These are phyloP conservation scores for Phytopythium helicoides DNA, from an alignment of 352 stramenopile genomes.

Conservation along the genomic window DNA sequence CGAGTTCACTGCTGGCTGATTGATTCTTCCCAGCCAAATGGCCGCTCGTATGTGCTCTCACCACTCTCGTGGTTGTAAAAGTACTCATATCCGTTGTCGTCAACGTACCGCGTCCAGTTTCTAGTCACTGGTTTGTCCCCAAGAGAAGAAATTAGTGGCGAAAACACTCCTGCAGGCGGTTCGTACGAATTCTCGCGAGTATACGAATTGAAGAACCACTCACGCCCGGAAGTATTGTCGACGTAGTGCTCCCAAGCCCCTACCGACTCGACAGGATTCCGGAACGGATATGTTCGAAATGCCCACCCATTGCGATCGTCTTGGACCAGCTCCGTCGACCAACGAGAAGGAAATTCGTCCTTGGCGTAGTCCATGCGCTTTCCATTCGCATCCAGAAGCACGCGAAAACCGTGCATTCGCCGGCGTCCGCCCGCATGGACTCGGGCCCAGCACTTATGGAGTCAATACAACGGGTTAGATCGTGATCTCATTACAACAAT, in stretches of 20 bases:
- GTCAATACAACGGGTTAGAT: not conserved
- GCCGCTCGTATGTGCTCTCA: conserved; percentile 6
- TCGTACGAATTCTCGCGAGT: conserved; percentile 60
- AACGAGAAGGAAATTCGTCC: conserved; percentile 87
- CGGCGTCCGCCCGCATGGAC: conserved; percentile 87
- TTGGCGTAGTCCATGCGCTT: conserved; percentile 90
- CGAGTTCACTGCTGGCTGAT: too few relatives aligned
- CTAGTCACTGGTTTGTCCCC: too few relatives aligned
- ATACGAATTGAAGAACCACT: conserved; percentile 77
- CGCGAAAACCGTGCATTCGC: conserved; percentile 77
- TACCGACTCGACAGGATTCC: conserved; percentile 37
- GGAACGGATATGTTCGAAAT: conserved; percentile 51
- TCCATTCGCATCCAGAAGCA: conserved; percentile 91
- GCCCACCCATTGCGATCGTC: conserved; percentile 84
- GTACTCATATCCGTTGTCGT: conserved; percentile 3
- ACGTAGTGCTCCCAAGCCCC: conserved; percentile 64
- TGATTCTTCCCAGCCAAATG: not conserved
- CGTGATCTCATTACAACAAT: not conserved
- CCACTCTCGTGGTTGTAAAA: conserved; percentile 6
- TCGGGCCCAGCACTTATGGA: conserved; percentile 70
- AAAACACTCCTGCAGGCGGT: conserved; percentile 13
- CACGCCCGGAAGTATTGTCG: conserved; percentile 30
- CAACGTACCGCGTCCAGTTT: not conserved
- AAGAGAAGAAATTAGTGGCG: not conserved
- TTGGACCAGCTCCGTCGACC: conserved; percentile 88